These are phyloP conservation scores for Persicaria maculosa DNA, from an alignment of 148 eudicot species.

Conservation along the genomic window DNA sequence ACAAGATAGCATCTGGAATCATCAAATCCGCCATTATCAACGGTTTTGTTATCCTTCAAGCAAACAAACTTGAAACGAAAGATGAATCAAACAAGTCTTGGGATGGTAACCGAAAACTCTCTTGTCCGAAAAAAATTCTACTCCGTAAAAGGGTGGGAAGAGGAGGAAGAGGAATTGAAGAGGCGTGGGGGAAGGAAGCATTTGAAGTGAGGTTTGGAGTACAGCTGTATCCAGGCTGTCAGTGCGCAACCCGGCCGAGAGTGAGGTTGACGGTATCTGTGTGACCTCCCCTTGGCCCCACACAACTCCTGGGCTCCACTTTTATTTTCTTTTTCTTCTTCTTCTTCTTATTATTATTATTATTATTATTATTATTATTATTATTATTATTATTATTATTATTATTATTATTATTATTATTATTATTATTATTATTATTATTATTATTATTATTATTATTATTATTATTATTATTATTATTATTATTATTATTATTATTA, in stretches of 20 bases:
- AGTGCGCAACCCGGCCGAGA: neutral
- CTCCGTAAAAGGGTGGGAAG: neutral
- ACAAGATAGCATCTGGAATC: no score
- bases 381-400: no score
- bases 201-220: neutral
- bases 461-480: no score
- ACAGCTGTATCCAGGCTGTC: slow-evolving; percentile 1
- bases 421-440: no score
- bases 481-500: no score
- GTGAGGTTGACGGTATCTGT: neutral
- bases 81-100: neutral
- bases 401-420: no score
- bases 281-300: neutral
- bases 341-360: neutral
- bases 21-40: neutral
- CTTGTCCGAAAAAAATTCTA: neutral
- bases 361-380: no score
- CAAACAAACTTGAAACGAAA: no score
- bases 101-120: neutral
- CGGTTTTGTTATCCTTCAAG: neutral
- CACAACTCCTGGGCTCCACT: neutral
- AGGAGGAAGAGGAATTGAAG: neutral
- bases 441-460: no score
- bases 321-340: neutral
- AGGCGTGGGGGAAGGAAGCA: neutral